A percentile compares a stretch with the other conserved stretches of the same genome.
phyloP scores from a whole-genome alignment of 2,329 filamentous ascomycete genomes.

The Fusarium nematophilum region DNA sequence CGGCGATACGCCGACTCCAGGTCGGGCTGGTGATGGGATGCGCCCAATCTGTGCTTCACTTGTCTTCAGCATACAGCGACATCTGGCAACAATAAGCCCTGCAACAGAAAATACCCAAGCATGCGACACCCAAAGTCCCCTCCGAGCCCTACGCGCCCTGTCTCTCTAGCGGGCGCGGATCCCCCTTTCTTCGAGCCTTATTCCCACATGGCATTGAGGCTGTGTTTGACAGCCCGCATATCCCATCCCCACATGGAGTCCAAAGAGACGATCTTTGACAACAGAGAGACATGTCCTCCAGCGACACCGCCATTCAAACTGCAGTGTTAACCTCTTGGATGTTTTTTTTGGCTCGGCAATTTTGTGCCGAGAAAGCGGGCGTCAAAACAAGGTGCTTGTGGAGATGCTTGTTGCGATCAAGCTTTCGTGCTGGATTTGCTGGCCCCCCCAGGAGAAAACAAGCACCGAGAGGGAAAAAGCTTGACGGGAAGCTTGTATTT shows the following conservation, averaged over 20 bases:
- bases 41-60: too few relatives aligned
- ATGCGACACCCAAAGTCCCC: too few relatives aligned
- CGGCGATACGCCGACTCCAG: too few relatives aligned
- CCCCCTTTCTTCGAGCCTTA: not conserved
- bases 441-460: too few relatives aligned
- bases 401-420: conserved; percentile 25
- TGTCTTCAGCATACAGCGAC: too few relatives aligned
- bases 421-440: too few relatives aligned
- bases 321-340: not conserved
- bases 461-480: conserved; percentile 19
- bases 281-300: not conserved
- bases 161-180: not conserved
- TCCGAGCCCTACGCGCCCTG: not conserved
- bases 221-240: conserved; percentile 2
- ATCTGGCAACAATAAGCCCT: too few relatives aligned
- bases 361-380: conserved; percentile 6
- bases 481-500: conserved; percentile 17
- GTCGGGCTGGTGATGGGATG: too few relatives aligned
- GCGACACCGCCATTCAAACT: not conserved
- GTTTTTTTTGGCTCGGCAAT: too few relatives aligned
- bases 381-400: not conserved
- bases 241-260: not conserved
- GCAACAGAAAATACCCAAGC: too few relatives aligned
- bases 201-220: conserved; percentile 1
- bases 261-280: conserved; percentile 14